These are phyloP conservation scores for Plicaturopsis crispa DNA, from an alignment of 768 basidiomycete genomes.

Conservation along the genomic window DNA sequence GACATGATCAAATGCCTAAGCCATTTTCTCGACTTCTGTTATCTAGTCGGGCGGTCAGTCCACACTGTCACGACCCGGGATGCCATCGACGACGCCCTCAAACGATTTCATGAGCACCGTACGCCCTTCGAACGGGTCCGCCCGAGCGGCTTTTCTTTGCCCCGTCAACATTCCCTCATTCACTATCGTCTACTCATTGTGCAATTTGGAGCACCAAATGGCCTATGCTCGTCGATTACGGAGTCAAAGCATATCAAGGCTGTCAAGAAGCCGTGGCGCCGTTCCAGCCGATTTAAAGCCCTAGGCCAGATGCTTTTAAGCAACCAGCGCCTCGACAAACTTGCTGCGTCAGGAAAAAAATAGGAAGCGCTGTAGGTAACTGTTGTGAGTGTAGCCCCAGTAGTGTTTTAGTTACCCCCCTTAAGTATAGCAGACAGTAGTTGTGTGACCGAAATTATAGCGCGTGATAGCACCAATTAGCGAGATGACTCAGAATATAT, in stretches of 20 bases:
- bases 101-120: neutral
- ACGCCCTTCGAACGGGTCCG: neutral
- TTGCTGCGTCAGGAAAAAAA: conserved; percentile 5
- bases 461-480: too few relatives aligned
- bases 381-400: too few relatives aligned
- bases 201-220: conserved; percentile 15
- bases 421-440: too few relatives aligned
- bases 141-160: conserved; percentile 5
- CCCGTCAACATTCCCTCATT: conserved; percentile 9
- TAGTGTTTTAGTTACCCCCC: too few relatives aligned
- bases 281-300: conserved; percentile 3
- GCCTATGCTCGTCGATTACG: conserved; percentile 9
- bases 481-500: too few relatives aligned
- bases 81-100: neutral
- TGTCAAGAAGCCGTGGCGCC: conserved; percentile 9
- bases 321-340: conserved; percentile 5
- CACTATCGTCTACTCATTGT: conserved; percentile 11
- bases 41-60: conserved; percentile 1
- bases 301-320: conserved; percentile 6
- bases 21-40: conserved; percentile 6
- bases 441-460: too few relatives aligned
- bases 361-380: too few relatives aligned
- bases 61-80: neutral
- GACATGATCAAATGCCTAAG: conserved; percentile 4
- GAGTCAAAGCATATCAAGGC: conserved; percentile 10